Conservation (phyloP, 2,329 filamentous ascomycete species). For the Daldinia sp. region DNA sequence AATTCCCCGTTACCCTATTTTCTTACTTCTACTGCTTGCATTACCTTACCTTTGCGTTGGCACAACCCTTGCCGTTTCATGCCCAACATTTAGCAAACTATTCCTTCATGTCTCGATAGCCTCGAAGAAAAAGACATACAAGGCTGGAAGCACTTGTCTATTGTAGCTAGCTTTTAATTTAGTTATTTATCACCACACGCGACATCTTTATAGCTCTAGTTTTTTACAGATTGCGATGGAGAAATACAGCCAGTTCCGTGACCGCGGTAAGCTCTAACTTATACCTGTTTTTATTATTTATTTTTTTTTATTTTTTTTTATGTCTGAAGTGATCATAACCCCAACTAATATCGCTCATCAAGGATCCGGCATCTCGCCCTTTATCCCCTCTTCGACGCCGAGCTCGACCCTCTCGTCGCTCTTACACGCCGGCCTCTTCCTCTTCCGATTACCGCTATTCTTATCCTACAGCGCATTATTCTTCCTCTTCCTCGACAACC, state of each 20-base stretch:
- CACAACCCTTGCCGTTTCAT: neutral
- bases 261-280: constrained; percentile 70
- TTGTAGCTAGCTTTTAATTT: neutral
- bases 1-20: neutral
- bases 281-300: too few species aligned
- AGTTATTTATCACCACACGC: neutral
- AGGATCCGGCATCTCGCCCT: constrained; percentile 97
- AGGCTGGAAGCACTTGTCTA: constrained; percentile 8
- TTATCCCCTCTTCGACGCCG: constrained; percentile 80
- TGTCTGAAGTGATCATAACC: neutral
- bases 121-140: neutral
- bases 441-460: constrained; percentile 81
- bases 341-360: neutral
- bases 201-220: neutral
- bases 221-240: constrained; percentile 73
- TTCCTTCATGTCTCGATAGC: constrained; percentile 34
- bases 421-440: constrained; percentile 76
- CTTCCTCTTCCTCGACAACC: constrained; percentile 83
- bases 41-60: neutral
- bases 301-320: too few species aligned
- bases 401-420: constrained; percentile 69
- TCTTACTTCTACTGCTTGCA: neutral
- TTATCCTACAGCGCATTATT: constrained; percentile 72
- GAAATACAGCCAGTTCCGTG: constrained; percentile 92
- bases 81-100: neutral